Base-by-base conservation (phyloP, 148 eudicot genomes). In the Amaranthus palmeri region DNA sequence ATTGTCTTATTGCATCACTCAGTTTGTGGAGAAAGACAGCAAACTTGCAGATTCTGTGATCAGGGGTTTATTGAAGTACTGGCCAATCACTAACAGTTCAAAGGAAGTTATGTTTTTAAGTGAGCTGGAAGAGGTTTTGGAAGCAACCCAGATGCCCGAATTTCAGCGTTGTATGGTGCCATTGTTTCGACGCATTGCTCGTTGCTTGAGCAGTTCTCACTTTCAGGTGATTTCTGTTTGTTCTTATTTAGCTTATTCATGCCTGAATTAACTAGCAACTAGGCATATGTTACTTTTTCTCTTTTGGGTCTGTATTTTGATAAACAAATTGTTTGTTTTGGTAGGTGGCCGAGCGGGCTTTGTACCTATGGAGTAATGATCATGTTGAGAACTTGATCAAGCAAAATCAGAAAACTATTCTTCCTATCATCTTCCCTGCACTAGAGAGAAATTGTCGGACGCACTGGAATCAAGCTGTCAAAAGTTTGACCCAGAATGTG, bases 21-120 rank as follows among this genome's bases (percentile, higher is more conserved):
- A 92, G 69, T 92, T 92, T 74, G 96, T 88, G 70, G 97, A 92
- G 85, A 92, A 92, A 74, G 97, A 92, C 78, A 78, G 89, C 74
- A 92, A 92, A 80, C 97, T 92, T 79, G 91, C 97, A 47, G 97
- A 90, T 78, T 86, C 96, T 45, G 91, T 92, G 14, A 88, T 92
- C 61, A 86, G 96, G 78, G 96, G 97, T 15, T 75, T 92, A 54
- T 78, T 92, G 76, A 86, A 87, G 79, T 89, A 85, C 81, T 92
- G 96, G 95, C 95, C 95, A 14, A 79, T 92, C 77, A 92, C 97
- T n/a, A 92, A 92, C 73, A 92, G 97, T 81, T 86, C 97, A 44
- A 92, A 92, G 87, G 97, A 92, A 81, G 96, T 88, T 57, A 90
- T 92, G 97, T 92, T 92, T 62, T 80, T 92, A 12, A 87, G 92